phyloP scores from a whole-genome alignment of 2,329 filamentous ascomycete species.

The Fusarium piperis region DNA sequence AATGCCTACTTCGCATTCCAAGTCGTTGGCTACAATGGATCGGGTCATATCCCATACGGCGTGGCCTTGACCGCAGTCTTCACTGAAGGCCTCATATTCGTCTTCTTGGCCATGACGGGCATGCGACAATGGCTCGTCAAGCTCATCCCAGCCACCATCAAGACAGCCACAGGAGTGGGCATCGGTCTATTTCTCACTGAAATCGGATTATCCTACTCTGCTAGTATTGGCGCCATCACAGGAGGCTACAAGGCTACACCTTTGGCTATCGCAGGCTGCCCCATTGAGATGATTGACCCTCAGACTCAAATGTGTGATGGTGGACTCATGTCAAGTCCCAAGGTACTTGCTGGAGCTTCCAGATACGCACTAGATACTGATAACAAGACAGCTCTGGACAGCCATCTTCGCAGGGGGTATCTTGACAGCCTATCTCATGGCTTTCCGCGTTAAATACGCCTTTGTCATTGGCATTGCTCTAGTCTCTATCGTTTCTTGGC shows the following conservation, averaged over 20 bases:
- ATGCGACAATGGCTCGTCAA: slow-evolving; percentile 85
- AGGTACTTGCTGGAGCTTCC: background rate
- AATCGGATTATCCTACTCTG: slow-evolving; percentile 76
- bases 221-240: slow-evolving; percentile 79
- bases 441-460: slow-evolving; percentile 83
- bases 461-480: slow-evolving; percentile 81
- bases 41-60: slow-evolving; percentile 73
- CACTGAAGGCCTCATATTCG: slow-evolving; percentile 82
- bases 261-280: slow-evolving; percentile 76
- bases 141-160: slow-evolving; percentile 80
- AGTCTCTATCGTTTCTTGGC: slow-evolving; percentile 86
- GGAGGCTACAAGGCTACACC: slow-evolving; percentile 69
- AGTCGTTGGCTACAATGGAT: slow-evolving; percentile 76
- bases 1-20: slow-evolving; percentile 83
- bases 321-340: slow-evolving; percentile 32
- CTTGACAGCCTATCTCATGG: slow-evolving; percentile 77
- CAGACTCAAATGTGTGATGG: slow-evolving; percentile 33
- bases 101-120: slow-evolving; percentile 77
- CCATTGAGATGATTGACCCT: slow-evolving; percentile 19
- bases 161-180: slow-evolving; percentile 81
- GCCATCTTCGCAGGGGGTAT: slow-evolving; percentile 83
- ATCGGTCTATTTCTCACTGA: slow-evolving; percentile 81
- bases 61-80: slow-evolving; percentile 83
- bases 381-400: slow-evolving; percentile 68
- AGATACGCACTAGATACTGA: accelerated